phyloP scores from a whole-genome alignment of 208 protist genomes.

The Wallacemonas collosoma region DNA sequence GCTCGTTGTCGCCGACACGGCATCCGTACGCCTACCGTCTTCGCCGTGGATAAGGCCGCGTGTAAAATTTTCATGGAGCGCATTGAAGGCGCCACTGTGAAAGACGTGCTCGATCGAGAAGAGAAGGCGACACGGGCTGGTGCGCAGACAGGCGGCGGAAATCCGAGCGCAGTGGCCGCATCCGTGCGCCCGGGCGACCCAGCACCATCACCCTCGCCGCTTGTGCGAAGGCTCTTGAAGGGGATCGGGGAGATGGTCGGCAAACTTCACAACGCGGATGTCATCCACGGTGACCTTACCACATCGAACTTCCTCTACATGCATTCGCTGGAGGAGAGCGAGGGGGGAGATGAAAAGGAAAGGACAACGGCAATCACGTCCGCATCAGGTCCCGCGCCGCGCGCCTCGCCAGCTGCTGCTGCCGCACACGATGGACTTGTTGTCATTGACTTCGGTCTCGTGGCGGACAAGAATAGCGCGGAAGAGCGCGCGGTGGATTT shows the following conservation, averaged over 20 bases:
- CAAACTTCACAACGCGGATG: constrained; percentile 87
- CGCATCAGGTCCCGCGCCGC: neutral
- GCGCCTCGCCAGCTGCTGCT: neutral
- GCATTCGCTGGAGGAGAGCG: neutral
- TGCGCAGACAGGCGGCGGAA: too few species aligned
- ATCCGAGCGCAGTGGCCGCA: too few species aligned
- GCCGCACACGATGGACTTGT: constrained; percentile 38
- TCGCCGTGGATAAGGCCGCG: constrained; percentile 48
- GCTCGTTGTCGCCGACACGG: constrained; percentile 59
- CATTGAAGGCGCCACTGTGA: constrained; percentile 68
- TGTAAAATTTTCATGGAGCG: constrained; percentile 83
- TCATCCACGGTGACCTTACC: constrained; percentile 98
- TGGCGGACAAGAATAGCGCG: constrained; percentile 71
- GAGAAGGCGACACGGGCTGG: constrained; percentile 20
- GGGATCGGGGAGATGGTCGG: constrained; percentile 90
- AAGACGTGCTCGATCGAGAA: constrained; percentile 52
- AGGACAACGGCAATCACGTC: constrained; percentile 6
- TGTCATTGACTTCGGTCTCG: constrained; percentile 98
- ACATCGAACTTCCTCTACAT: constrained; percentile 96
- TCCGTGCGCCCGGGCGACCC: neutral
- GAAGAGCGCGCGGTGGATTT: constrained; percentile 99
- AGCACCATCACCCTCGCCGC: constrained; percentile 21
- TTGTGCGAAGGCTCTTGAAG: constrained; percentile 39
- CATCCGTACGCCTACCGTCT: constrained; percentile 66
- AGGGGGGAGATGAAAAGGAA: neutral